Evolutionary conservation across 805 yeast species (phyloP).

Genomic region (Cyberlindnera mrakii): DNA sequence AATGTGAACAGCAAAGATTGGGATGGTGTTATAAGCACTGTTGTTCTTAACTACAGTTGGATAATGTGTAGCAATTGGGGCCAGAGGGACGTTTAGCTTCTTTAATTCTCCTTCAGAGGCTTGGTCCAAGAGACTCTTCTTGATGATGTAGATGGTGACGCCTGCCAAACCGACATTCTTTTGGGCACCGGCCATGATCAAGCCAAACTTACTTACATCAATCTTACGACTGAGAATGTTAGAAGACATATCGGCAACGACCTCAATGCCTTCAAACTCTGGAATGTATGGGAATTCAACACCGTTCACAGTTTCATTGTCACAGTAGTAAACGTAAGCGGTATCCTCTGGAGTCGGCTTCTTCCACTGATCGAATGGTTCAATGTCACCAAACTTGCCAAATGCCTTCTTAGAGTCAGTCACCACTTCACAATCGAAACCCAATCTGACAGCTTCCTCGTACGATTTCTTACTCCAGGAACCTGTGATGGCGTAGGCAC

Average conservation of each 20-base stretch:
- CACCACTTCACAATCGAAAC: conserved; percentile 64
- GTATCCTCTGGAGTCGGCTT: conserved; percentile 53
- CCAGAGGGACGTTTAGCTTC: conserved; percentile 59
- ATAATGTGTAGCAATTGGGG: conserved; percentile 86
- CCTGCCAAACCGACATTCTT: conserved; percentile 98
- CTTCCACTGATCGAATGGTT: conserved; percentile 58
- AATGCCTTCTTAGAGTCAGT: conserved; percentile 51
- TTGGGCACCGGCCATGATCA: conserved; percentile 97
- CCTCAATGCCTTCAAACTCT: conserved; percentile 60
- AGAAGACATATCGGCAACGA: conserved; percentile 94
- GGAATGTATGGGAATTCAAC: conserved; percentile 58
- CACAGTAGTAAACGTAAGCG: conserved; percentile 87
- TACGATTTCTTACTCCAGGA: conserved; percentile 86
- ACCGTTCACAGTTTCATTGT: conserved; percentile 96
- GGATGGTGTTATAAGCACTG: conserved; percentile 93
- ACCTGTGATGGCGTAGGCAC: conserved; percentile 88
- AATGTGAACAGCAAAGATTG: conserved; percentile 86
- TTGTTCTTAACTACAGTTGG: conserved; percentile 83
- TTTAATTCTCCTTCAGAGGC: conserved; percentile 57
- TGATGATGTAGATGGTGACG: conserved; percentile 83
- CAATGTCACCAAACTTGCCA: conserved; percentile 64
- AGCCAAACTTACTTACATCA: conserved; percentile 80
- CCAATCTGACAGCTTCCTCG: conserved; percentile 84
- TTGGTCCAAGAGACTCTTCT: conserved; percentile 67
- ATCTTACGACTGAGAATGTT: conserved; percentile 77